Conservation (phyloP, 805 yeast genomes). For the Scheffersomyces ergatensis region DNA sequence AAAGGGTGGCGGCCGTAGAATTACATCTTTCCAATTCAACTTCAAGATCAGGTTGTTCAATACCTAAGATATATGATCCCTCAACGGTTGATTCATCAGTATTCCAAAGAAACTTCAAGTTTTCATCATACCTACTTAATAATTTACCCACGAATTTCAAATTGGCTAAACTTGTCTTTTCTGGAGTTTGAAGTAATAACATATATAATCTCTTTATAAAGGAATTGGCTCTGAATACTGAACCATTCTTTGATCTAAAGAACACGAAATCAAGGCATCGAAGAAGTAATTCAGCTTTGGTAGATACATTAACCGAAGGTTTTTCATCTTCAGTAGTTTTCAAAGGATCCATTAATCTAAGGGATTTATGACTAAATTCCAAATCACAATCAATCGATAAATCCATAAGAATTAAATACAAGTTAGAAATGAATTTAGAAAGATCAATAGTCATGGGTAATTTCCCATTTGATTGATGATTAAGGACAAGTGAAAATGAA, state of each 20-base stretch:
- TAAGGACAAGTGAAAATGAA: constrained; percentile 80
- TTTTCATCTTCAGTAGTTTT: constrained; percentile 39
- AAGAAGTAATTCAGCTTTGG: constrained; percentile 81
- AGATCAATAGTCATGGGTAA: constrained; percentile 69
- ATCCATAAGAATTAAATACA: constrained; percentile 67
- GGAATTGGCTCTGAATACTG: constrained; percentile 67
- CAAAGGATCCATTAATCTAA: constrained; percentile 79
- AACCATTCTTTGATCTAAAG: constrained; percentile 69
- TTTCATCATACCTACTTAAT: constrained; percentile 63
- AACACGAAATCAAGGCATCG: constrained; percentile 79
- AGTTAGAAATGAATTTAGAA: constrained; percentile 71
- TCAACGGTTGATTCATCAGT: constrained; percentile 93
- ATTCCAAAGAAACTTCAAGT: constrained; percentile 70
- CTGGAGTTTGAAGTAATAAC: constrained; percentile 73
- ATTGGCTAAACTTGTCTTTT: constrained; percentile 77
- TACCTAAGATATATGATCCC: constrained; percentile 50
- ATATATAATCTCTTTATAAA: constrained; percentile 79
- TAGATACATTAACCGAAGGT: constrained; percentile 81
- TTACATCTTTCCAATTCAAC: constrained; percentile 71
- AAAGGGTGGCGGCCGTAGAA: constrained; percentile 83
- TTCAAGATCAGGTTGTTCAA: constrained; percentile 46
- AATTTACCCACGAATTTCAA: constrained; percentile 78
- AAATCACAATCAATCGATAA: constrained; percentile 77
- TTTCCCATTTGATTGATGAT: constrained; percentile 57
- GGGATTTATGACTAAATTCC: constrained; percentile 78